phyloP scores from a whole-genome alignment of 345 rosid species.

The Combretum micranthum region DNA sequence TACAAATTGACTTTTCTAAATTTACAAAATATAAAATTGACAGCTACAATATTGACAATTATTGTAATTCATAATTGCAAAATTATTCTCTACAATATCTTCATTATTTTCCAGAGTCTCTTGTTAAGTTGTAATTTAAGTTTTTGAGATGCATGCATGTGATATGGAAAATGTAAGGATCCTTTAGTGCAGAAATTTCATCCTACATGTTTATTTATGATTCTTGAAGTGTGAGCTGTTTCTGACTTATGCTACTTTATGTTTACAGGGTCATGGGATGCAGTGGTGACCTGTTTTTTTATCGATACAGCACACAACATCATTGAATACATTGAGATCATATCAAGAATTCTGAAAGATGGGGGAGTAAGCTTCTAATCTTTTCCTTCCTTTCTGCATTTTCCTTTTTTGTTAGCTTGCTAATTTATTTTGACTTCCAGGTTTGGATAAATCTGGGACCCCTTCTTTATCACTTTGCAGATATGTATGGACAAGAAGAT shows the following conservation, averaged over 20 bases:
- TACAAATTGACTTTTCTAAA: no score
- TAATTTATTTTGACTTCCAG: slow-evolving; percentile 29
- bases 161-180: no score
- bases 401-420: slow-evolving; percentile 3
- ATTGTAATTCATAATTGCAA: no score
- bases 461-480: slow-evolving; percentile 88
- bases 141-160: no score
- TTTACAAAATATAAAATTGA: no score
- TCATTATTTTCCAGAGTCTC: no score
- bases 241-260: not conserved
- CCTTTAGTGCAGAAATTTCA: not conserved
- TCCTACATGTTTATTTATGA: not conserved
- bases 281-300: slow-evolving; percentile 90
- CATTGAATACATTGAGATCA: slow-evolving; percentile 85
- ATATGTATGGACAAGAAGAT: slow-evolving; percentile 68
- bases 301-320: slow-evolving; percentile 95
- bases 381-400: not conserved
- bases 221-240: not conserved
- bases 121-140: no score
- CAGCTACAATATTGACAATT: no score
- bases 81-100: no score
- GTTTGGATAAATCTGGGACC: slow-evolving; percentile 98
- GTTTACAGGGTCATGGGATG: slow-evolving; percentile 89
- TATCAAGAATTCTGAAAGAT: slow-evolving; percentile 83
- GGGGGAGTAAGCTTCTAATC: slow-evolving; percentile 66